phyloP scores from a whole-genome alignment of 768 basidiomycete genomes.

The Psilocybe subaeruginosa region DNA sequence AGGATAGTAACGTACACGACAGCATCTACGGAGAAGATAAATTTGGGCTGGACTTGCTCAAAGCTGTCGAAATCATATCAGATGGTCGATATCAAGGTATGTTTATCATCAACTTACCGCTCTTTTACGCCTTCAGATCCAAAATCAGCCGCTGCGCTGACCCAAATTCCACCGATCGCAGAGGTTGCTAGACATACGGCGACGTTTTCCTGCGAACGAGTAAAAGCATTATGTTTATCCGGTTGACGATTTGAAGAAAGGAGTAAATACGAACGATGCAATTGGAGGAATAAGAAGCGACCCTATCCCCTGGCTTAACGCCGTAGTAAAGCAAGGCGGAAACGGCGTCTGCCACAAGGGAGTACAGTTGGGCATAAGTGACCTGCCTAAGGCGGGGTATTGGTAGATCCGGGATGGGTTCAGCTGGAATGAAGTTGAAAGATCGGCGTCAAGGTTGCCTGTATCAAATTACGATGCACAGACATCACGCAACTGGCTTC shows the following conservation, averaged over 20 bases:
- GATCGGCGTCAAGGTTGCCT: constrained; percentile 12
- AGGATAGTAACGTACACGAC: constrained; percentile 54
- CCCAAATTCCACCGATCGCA: constrained; percentile 82
- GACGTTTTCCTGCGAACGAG: constrained; percentile 59
- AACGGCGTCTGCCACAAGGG: constrained; percentile 55
- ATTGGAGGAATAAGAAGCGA: constrained; percentile 80
- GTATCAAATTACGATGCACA: constrained; percentile 13
- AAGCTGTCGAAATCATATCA: constrained; percentile 42
- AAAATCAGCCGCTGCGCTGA: constrained; percentile 82
- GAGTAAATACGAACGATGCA: constrained; percentile 58
- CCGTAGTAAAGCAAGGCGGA: constrained; percentile 58
- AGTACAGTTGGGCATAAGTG: constrained; percentile 63
- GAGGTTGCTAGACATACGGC: constrained; percentile 68
- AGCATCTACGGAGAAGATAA: constrained; percentile 75
- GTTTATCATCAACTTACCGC: constrained; percentile 40
- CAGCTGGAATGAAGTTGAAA: constrained; percentile 44
- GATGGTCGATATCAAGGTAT: constrained; percentile 6
- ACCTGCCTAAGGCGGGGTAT: constrained; percentile 45
- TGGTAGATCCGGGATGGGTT: constrained; percentile 56
- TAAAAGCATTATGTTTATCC: constrained; percentile 8
- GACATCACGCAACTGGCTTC: constrained; percentile 60
- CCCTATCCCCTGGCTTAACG: constrained; percentile 66
- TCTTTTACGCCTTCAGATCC: constrained; percentile 79
- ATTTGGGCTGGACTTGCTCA: constrained; percentile 75
- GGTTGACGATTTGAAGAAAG: constrained; percentile 2